phyloP scores from a whole-genome alignment of 129 eudicot species.

The Gnaphalium uliginosum region DNA sequence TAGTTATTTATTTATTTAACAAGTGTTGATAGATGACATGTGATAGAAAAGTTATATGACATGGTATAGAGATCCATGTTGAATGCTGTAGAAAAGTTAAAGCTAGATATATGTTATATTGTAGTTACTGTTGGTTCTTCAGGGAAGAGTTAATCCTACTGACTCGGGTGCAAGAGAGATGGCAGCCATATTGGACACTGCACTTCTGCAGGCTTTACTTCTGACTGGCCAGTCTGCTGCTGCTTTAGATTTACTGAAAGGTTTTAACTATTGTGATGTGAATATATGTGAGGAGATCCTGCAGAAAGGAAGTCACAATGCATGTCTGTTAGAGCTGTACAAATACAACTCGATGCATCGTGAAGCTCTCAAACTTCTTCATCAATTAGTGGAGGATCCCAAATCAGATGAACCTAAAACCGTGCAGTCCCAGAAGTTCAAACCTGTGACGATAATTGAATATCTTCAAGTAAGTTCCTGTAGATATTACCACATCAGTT shows the following conservation, averaged over 20 bases:
- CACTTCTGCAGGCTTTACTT: slow-evolving; percentile 85
- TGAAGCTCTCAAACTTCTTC: slow-evolving; percentile 86
- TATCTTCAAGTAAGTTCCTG: slow-evolving; percentile 73
- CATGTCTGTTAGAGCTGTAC: slow-evolving; percentile 76
- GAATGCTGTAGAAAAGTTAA: not conserved
- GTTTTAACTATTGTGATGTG: slow-evolving; percentile 84
- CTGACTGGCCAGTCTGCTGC: slow-evolving; percentile 80
- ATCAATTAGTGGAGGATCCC: slow-evolving; percentile 72
- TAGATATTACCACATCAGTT: not conserved
- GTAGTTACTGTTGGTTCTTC: slow-evolving; percentile 30
- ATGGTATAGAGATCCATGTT: not conserved
- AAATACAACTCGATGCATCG: slow-evolving; percentile 86
- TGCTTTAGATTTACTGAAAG: slow-evolving; percentile 73
- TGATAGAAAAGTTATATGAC: not conserved
- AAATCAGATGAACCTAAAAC: slow-evolving; percentile 59
- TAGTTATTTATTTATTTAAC: not conserved
- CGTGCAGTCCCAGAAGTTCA: slow-evolving; percentile 59
- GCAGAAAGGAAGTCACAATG: slow-evolving; percentile 66
- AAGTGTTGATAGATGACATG: not conserved
- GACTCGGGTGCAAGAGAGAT: slow-evolving; percentile 87
- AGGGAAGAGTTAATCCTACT: slow-evolving; percentile 66
- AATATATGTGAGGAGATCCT: slow-evolving; percentile 82
- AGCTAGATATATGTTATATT: slow-evolving; percentile 10
- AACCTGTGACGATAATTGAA: slow-evolving; percentile 84
- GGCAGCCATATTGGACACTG: slow-evolving; percentile 89